A percentile compares a stretch with the other conserved stretches of the same genome.
phyloP scores from a whole-genome alignment of 495 filamentous ascomycete genomes.

The Penicillium turbatum region DNA sequence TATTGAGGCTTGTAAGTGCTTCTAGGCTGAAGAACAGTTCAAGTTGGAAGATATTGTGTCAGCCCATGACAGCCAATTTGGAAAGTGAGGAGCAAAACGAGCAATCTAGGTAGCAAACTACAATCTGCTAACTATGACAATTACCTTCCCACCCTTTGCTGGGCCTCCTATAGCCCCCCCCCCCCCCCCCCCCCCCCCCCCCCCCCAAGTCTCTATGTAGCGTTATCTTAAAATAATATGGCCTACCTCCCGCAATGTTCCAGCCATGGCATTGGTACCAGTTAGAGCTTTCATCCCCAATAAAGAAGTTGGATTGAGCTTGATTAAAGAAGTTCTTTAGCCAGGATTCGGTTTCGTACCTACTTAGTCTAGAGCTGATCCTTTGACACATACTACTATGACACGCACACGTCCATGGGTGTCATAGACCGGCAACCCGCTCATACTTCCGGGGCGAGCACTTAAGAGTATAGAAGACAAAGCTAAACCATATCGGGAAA shows the following conservation, averaged over 20 bases:
- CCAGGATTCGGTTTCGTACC: slow-evolving; percentile 2
- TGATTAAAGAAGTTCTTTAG: background rate
- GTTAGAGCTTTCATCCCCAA: slow-evolving; percentile 2
- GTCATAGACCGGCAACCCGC: background rate
- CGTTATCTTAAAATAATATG: background rate
- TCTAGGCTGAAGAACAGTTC: too few species aligned
- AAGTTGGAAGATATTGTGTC: too few species aligned
- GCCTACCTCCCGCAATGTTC: background rate
- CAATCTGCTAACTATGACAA: background rate
- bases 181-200: too few species aligned
- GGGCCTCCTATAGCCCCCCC: slow-evolving; percentile 5
- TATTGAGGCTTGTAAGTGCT: too few species aligned
- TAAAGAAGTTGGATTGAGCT: slow-evolving; percentile 3
- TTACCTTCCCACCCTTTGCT: slow-evolving; percentile 6
- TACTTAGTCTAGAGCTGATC: slow-evolving; percentile 1
- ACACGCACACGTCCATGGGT: slow-evolving; percentile 3
- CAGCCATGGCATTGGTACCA: slow-evolving; percentile 8
- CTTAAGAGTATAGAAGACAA: too few species aligned
- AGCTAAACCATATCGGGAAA: too few species aligned
- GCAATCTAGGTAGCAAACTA: background rate
- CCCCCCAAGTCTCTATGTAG: background rate
- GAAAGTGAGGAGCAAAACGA: background rate
- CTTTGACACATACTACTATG: slow-evolving; percentile 5
- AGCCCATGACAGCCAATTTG: too few species aligned
- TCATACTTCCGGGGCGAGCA: too few species aligned